Conservation (phyloP, 176 grass and related monocot genomes). For the Eleusine coracana region DNA sequence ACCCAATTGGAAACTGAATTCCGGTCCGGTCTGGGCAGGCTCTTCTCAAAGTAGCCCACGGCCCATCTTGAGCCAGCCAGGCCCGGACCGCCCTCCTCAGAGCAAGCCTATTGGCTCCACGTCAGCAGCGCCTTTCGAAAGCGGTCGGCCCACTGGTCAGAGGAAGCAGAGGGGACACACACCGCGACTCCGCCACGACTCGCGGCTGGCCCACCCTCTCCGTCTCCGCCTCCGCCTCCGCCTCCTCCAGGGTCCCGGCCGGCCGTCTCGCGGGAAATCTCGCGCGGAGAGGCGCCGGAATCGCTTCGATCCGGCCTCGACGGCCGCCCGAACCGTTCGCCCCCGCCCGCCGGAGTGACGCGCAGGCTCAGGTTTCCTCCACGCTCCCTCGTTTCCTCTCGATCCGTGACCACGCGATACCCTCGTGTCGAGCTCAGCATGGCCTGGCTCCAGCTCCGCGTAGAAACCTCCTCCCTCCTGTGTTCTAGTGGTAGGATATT, state of each 20-base stretch:
- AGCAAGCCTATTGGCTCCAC: background rate
- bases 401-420: slow-evolving; percentile 2
- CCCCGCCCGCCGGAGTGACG: background rate
- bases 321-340: background rate
- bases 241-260: background rate
- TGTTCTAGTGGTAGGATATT: background rate
- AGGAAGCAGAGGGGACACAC: background rate
- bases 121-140: slow-evolving; percentile 22
- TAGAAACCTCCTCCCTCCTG: background rate
- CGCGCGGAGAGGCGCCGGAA: slow-evolving; percentile 8
- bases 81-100: too few species aligned
- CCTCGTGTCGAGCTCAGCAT: background rate
- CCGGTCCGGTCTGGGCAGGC: too few species aligned
- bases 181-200: slow-evolving; percentile 16
- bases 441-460: background rate
- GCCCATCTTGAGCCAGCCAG: too few species aligned
- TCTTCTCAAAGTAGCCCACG: too few species aligned
- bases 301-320: slow-evolving; percentile 15
- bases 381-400: background rate
- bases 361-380: slow-evolving; percentile 18
- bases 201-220: background rate
- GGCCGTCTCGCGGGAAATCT: slow-evolving; percentile 27
- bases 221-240: background rate
- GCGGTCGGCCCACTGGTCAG: slow-evolving; percentile 5
- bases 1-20: too few species aligned